Percentiles rank a stretch among this genome's conserved stretches.
Evolutionary conservation across 805 yeast species (phyloP).

Genomic region (Teunomyces tritomae): DNA sequence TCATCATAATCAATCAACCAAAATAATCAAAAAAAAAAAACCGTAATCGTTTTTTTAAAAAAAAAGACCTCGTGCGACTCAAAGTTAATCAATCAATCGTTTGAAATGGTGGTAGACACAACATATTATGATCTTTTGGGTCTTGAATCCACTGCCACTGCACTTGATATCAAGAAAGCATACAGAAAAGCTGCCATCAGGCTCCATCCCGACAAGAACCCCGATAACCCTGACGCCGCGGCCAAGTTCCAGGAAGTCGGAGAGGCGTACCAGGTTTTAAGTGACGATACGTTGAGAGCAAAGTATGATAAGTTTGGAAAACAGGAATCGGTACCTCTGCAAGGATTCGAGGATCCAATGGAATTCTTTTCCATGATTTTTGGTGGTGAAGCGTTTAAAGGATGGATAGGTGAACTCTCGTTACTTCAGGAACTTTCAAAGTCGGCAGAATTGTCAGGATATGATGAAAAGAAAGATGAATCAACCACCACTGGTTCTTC

Average conservation of each 20-base stretch:
- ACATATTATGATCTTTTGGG: constrained; percentile 41
- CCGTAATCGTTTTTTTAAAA: neutral
- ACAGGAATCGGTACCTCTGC: constrained; percentile 65
- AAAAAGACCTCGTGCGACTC: neutral
- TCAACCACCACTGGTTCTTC: neutral
- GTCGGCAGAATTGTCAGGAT: constrained; percentile 42
- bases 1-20: too few relatives aligned
- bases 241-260: constrained; percentile 46
- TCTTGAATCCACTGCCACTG: constrained; percentile 34
- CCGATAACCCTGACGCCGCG: constrained; percentile 45
- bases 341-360: constrained; percentile 65
- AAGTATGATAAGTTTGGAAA: constrained; percentile 76
- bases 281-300: constrained; percentile 59
- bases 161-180: constrained; percentile 44
- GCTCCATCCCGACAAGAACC: constrained; percentile 46
- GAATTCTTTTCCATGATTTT: constrained; percentile 70
- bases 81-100: too few relatives aligned
- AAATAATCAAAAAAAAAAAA: too few relatives aligned
- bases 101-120: constrained; percentile 43
- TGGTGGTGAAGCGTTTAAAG: constrained; percentile 87
- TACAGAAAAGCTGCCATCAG: constrained; percentile 44
- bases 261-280: constrained; percentile 77
- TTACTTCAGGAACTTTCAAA: constrained; percentile 40
- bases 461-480: constrained; percentile 29
- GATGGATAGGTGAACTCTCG: constrained; percentile 49